These are phyloP conservation scores for Podospora appendiculata DNA, from an alignment of 495 filamentous ascomycete species.

Conservation along the genomic window DNA sequence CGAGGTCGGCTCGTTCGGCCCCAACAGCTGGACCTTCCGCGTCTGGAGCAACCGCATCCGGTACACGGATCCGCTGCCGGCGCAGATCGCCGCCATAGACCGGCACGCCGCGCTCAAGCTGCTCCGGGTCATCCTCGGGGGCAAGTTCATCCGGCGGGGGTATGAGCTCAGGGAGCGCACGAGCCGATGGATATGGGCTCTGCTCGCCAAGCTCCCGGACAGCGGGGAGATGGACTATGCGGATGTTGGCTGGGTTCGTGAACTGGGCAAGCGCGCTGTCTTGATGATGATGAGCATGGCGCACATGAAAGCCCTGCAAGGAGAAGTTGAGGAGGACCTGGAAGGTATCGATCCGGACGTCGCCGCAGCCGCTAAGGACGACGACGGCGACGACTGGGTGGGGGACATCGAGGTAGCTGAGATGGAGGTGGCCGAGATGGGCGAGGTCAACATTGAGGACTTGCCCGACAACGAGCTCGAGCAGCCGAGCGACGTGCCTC, in stretches of 20 bases:
- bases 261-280: slow-evolving; percentile 53
- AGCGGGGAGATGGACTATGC: slow-evolving; percentile 48
- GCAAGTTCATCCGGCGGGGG: slow-evolving; percentile 40
- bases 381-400: background rate
- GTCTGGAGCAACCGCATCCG: slow-evolving; percentile 41
- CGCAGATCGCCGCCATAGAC: slow-evolving; percentile 63
- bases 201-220: slow-evolving; percentile 51
- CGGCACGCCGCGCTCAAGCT: slow-evolving; percentile 51
- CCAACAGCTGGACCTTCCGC: slow-evolving; percentile 37
- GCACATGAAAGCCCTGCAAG: slow-evolving; percentile 32
- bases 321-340: slow-evolving; percentile 23
- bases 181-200: slow-evolving; percentile 55
- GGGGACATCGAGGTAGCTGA: background rate
- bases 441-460: background rate
- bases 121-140: slow-evolving; percentile 35
- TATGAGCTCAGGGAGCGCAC: slow-evolving; percentile 37
- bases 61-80: slow-evolving; percentile 53
- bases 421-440: background rate
- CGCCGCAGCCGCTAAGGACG: slow-evolving; percentile 1
- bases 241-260: slow-evolving; percentile 49
- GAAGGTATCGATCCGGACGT: slow-evolving; percentile 2
- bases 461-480: background rate
- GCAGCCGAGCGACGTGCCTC: background rate
- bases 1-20: slow-evolving; percentile 40
- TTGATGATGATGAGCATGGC: slow-evolving; percentile 45